phyloP scores from a whole-genome alignment of 495 filamentous ascomycete species.

The Tuber aestivum region DNA sequence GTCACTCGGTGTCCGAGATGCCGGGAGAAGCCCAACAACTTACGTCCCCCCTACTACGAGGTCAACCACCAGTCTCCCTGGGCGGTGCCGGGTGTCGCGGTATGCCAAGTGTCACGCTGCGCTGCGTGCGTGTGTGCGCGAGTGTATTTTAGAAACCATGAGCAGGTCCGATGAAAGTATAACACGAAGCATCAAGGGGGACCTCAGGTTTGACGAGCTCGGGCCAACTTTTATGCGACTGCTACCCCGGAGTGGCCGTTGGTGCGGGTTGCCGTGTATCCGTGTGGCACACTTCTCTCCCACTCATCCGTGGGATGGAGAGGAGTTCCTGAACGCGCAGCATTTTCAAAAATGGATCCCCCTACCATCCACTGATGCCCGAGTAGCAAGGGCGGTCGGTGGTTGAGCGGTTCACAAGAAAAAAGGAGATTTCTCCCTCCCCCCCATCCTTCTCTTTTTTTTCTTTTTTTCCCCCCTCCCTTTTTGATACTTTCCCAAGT shows the following conservation, averaged over 20 bases:
- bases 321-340: not conserved
- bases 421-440: too few relatives aligned
- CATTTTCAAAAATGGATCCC: not conserved
- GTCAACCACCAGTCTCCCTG: not conserved
- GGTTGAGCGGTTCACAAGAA: not conserved
- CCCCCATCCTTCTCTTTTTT: too few relatives aligned
- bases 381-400: not conserved
- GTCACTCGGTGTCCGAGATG: not conserved
- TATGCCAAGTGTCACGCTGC: not conserved
- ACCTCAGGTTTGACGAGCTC: not conserved
- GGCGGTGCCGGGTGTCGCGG: not conserved
- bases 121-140: not conserved
- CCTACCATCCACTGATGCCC: not conserved
- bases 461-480: not conserved
- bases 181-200: not conserved
- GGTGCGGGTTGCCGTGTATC: not conserved
- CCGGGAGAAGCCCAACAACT: not conserved
- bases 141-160: not conserved
- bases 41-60: not conserved
- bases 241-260: not conserved
- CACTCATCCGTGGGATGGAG: not conserved
- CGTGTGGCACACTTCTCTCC: not conserved
- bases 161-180: not conserved
- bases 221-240: conserved; percentile 1
- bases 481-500: not conserved